phyloP scores from a whole-genome alignment of 495 filamentous ascomycete genomes.

The Aspergillus sclerotioniger region DNA sequence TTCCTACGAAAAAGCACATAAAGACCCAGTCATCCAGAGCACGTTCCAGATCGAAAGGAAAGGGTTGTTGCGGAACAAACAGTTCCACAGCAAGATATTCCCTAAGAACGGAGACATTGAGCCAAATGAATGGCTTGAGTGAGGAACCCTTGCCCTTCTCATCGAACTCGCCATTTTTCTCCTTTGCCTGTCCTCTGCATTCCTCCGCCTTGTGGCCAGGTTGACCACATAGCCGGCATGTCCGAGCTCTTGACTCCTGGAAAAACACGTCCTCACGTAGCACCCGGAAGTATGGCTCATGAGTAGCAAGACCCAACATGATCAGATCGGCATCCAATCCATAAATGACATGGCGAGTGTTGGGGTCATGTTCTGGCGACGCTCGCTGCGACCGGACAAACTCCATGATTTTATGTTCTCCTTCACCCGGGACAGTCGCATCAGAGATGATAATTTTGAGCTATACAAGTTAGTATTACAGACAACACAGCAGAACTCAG shows the following conservation, averaged over 20 bases:
- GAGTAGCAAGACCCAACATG: slow-evolving; percentile 95
- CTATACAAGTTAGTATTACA: slow-evolving; percentile 34
- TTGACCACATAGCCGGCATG: slow-evolving; percentile 86
- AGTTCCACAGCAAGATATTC: slow-evolving; percentile 94
- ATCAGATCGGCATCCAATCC: slow-evolving; percentile 97
- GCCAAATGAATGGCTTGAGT: slow-evolving; percentile 95
- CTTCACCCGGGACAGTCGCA: slow-evolving; percentile 94
- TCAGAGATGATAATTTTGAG: slow-evolving; percentile 98
- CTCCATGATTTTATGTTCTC: slow-evolving; percentile 99
- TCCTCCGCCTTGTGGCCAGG: slow-evolving; percentile 81
- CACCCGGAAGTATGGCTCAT: slow-evolving; percentile 96
- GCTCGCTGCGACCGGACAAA: slow-evolving; percentile 92
- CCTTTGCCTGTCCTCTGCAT: slow-evolving; percentile 78
- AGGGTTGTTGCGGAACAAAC: slow-evolving; percentile 72
- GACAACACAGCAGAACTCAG: not conserved
- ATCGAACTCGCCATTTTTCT: slow-evolving; percentile 80
- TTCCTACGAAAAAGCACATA: slow-evolving; percentile 99
- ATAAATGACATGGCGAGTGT: slow-evolving; percentile 94
- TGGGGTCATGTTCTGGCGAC: slow-evolving; percentile 89
- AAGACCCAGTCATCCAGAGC: slow-evolving; percentile 99
- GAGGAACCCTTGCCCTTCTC: slow-evolving; percentile 70
- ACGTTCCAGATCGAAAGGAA: slow-evolving; percentile 84
- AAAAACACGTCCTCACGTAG: slow-evolving; percentile 96
- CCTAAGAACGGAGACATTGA: slow-evolving; percentile 85
- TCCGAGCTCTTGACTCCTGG: slow-evolving; percentile 75